A percentile compares a stretch with the other conserved stretches of the same genome.
phyloP scores from a whole-genome alignment of 139 green algal species.

The Chlorella ohadii region DNA sequence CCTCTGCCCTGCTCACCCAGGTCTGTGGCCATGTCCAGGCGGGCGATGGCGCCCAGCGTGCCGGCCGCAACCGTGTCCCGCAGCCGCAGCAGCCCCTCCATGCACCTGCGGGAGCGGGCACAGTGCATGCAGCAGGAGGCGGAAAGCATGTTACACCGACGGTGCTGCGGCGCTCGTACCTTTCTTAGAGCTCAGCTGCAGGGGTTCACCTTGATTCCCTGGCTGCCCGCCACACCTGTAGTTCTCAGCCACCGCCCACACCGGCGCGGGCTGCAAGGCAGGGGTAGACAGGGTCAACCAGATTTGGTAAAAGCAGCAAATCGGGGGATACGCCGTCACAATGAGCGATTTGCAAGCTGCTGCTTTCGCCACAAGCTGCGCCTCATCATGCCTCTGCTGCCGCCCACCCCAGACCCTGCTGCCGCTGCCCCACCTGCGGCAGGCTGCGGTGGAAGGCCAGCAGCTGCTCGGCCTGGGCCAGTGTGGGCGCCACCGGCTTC shows the following conservation, averaged over 20 bases:
- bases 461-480: constrained; percentile 13
- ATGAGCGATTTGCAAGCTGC: too few species aligned
- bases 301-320: too few species aligned
- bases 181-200: too few species aligned
- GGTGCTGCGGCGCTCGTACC: too few species aligned
- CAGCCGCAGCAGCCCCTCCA: constrained; percentile 9
- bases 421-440: not conserved
- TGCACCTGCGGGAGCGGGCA: not conserved
- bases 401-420: not conserved
- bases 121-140: too few species aligned
- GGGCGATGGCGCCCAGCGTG: not conserved
- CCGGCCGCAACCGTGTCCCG: not conserved
- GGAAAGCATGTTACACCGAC: too few species aligned
- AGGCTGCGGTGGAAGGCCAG: constrained; percentile 18
- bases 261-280: not conserved
- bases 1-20: not conserved
- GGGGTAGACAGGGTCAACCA: too few species aligned
- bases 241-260: constrained; percentile 29
- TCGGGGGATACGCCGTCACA: too few species aligned
- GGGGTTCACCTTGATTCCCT: too few species aligned
- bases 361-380: too few species aligned
- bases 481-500: constrained; percentile 23
- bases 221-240: too few species aligned
- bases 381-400: not conserved
- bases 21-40: constrained; percentile 18